Evolutionary conservation across 108 stramenopile species (phyloP), one percentile per base, ranked within the genome.

Genomic region (Poteriospumella lacustris): DNA sequence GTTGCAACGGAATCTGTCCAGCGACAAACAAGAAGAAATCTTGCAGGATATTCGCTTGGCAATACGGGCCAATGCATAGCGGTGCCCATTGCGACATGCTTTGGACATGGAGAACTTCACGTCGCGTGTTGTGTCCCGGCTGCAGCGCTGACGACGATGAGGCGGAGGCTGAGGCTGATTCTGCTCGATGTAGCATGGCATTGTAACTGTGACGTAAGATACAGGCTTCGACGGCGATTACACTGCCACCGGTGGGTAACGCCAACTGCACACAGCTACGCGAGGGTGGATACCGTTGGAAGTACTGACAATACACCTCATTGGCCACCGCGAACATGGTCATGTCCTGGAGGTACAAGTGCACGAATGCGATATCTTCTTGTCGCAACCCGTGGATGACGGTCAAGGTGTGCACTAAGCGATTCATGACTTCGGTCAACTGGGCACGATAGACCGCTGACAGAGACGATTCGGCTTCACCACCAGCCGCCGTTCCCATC

Each of bases 51-150:
- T 97, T 97, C 60, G 91, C 92, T 85, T 99, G 98, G 68, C 91
- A 88, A 85, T 99, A 99, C 0, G 98, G 98, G 5, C 98, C 98
- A 41, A 99, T 94, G 87, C 96, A 97, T 1, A 95, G 91, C 1
- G 98, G 98, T 1, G 96, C 98, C 96, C 96, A 99, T 31, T 84
- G 75, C 0, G 92, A 93, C 29, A 94, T 86, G 26, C 94, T 94
- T 69, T 93, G 94, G 9, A 99, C 98, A 73, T 97, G 95, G 34
- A 99, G 78, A 9, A 90, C 91, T 56, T 93, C 81, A 39, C 92
- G 81, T 34, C 89, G 76, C 31, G 81, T 41, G 52, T 19, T 56
- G 24, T 19, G 24, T 56, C 19, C 15, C 24, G 24, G 24, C 52
- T 19, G 52, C 24, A 56, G 24, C n/a, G 24, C 24, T 19, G 24